A percentile compares a stretch with the other conserved stretches of the same genome.
Conservation (phyloP, 1,284 basidiomycete genomes). For the Nidula niveotomentosa region DNA sequence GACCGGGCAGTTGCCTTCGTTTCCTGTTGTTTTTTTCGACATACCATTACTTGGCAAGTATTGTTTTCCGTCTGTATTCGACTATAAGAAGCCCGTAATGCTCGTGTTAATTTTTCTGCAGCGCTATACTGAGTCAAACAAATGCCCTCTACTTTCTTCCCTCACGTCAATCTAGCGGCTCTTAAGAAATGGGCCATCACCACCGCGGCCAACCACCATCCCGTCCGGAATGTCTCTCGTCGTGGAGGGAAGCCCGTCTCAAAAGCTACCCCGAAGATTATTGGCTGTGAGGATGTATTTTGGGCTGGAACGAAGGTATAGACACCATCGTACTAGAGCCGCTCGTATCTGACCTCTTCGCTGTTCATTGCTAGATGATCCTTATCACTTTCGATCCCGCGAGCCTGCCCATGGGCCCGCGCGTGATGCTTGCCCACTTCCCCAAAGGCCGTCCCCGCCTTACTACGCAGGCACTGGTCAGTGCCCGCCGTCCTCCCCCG, state of each 20-base stretch:
- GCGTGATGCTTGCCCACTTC: constrained; percentile 8
- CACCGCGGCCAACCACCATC: constrained; percentile 5
- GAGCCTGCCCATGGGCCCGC: constrained; percentile 8
- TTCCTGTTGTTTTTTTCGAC: not conserved
- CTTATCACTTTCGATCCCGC: constrained; percentile 7
- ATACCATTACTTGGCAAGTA: too few species aligned
- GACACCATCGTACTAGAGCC: not conserved
- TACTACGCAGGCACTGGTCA: constrained; percentile 8
- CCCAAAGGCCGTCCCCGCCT: constrained; percentile 6
- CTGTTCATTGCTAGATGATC: constrained; percentile 5
- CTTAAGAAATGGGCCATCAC: constrained; percentile 8
- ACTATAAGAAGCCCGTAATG: not conserved
- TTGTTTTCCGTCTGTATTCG: too few species aligned
- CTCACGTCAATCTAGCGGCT: constrained; percentile 8
- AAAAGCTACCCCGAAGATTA: constrained; percentile 4
- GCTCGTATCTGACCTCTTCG: not conserved
- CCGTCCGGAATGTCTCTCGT: constrained; percentile 1
- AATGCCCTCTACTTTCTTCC: constrained; percentile 9
- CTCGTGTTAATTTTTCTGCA: not conserved
- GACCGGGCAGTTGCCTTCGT: not conserved
- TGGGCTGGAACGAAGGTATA: constrained; percentile 8
- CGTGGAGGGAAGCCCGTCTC: not conserved
- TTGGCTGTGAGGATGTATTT: constrained; percentile 4
- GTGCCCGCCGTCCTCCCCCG: not conserved
- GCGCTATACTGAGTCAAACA: not conserved